Evolutionary conservation across 202 grass and related monocot genomes (phyloP).

Genomic region (Musa balbisiana): DNA sequence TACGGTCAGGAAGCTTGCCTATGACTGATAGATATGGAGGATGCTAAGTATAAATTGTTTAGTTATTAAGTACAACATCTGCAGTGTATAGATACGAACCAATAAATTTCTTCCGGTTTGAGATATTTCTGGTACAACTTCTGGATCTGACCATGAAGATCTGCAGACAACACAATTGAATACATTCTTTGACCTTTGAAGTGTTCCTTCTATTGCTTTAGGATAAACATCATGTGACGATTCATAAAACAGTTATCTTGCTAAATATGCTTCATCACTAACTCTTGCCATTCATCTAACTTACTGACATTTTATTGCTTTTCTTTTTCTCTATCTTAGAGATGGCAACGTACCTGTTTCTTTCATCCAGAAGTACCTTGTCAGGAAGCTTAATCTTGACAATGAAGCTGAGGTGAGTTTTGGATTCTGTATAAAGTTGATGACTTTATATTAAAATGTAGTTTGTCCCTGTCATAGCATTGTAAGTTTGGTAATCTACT

Average conservation of each 20-base stretch:
- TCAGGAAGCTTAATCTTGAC: constrained; percentile 52
- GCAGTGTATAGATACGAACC: background rate
- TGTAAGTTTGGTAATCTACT: constrained; percentile 1
- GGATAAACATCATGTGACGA: background rate
- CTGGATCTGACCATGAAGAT: background rate
- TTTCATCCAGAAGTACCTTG: constrained; percentile 68
- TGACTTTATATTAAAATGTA: background rate
- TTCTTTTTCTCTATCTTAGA: constrained; percentile 33
- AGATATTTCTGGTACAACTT: background rate
- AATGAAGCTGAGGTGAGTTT: constrained; percentile 67
- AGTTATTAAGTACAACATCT: background rate
- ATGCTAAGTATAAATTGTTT: background rate
- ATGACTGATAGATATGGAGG: background rate
- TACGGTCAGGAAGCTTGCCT: background rate
- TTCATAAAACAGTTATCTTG: background rate
- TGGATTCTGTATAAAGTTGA: background rate
- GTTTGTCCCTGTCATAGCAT: background rate
- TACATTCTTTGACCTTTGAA: background rate
- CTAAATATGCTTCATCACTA: background rate
- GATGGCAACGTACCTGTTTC: constrained; percentile 46
- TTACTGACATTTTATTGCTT: background rate
- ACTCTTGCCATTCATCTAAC: background rate
- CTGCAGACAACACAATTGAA: background rate
- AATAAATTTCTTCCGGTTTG: background rate
- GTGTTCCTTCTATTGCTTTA: background rate